Percentiles rank a stretch among this genome's conserved stretches.
Conservation (phyloP, 2,329 filamentous ascomycete species). For the Apiospora sp. region DNA sequence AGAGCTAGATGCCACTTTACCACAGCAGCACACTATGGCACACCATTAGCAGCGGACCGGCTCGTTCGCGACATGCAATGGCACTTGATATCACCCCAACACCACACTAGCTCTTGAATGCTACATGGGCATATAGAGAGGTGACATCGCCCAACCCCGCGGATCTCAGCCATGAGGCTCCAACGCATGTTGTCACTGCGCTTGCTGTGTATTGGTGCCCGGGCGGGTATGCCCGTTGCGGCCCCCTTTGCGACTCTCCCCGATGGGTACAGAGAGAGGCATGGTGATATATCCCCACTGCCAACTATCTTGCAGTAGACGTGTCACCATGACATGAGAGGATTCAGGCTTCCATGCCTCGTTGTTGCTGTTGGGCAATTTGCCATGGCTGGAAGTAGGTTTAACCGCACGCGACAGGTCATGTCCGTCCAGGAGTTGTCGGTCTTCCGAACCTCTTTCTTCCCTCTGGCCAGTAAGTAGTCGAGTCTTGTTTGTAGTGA, state of each 20-base stretch:
- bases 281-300: slow-evolving; percentile 12
- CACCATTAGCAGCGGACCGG: neutral
- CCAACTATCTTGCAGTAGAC: neutral
- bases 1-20: neutral
- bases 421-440: no score
- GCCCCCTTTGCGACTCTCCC: neutral
- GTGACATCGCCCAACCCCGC: neutral
- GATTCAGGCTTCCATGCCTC: neutral
- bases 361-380: neutral
- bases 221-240: neutral
- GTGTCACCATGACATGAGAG: neutral
- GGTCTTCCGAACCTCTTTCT: no score
- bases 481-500: neutral
- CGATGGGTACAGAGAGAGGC: neutral
- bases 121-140: neutral
- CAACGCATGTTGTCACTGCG: neutral
- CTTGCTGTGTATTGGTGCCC: neutral
- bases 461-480: neutral
- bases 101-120: neutral
- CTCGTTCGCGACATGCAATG: neutral
- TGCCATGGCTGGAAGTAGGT: neutral
- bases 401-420: neutral
- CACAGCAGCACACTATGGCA: neutral
- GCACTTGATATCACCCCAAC: neutral
- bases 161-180: neutral